Evolutionary conservation across 441 rosid species (phyloP).

Genomic region (Syzygium syzygioides): DNA sequence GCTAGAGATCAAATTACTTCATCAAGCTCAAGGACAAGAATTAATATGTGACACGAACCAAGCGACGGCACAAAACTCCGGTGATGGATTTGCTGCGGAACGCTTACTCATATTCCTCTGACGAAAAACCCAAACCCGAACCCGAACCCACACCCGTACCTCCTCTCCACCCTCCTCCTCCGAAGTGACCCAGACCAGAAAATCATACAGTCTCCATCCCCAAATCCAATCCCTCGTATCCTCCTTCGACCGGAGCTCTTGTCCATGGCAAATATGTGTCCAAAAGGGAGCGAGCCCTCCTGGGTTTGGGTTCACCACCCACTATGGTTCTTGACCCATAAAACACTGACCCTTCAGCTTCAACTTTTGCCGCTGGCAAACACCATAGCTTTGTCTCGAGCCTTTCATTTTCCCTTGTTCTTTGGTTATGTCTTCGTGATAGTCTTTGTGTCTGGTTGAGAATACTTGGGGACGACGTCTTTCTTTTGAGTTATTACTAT

Average conservation of each 20-base stretch:
- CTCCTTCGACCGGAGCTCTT: slow-evolving; percentile 21
- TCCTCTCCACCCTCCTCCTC: slow-evolving; percentile 3
- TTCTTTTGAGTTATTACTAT: neutral
- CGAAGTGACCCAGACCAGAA: slow-evolving; percentile 19
- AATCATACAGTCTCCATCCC: neutral
- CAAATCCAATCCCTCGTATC: neutral
- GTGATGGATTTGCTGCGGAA: slow-evolving; percentile 51
- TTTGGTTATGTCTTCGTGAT: neutral
- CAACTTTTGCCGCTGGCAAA: slow-evolving; percentile 28
- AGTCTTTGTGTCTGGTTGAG: neutral
- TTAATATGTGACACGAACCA: no score
- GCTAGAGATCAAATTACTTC: no score
- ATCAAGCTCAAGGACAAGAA: no score
- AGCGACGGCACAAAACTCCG: neutral
- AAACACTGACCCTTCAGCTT: neutral
- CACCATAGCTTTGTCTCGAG: neutral
- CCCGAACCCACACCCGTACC: neutral
- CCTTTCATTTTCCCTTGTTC: neutral
- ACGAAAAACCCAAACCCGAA: slow-evolving; percentile 29
- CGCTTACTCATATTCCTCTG: slow-evolving; percentile 35
- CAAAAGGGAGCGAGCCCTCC: slow-evolving; percentile 54
- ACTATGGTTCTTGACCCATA: slow-evolving; percentile 5
- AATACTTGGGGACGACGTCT: neutral
- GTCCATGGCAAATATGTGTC: slow-evolving; percentile 64
- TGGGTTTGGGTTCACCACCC: slow-evolving; percentile 11